A percentile compares a stretch with the other conserved stretches of the same genome.
Evolutionary conservation across 176 grass and related monocot species (phyloP).

Genomic region (Triticum monococcum): DNA sequence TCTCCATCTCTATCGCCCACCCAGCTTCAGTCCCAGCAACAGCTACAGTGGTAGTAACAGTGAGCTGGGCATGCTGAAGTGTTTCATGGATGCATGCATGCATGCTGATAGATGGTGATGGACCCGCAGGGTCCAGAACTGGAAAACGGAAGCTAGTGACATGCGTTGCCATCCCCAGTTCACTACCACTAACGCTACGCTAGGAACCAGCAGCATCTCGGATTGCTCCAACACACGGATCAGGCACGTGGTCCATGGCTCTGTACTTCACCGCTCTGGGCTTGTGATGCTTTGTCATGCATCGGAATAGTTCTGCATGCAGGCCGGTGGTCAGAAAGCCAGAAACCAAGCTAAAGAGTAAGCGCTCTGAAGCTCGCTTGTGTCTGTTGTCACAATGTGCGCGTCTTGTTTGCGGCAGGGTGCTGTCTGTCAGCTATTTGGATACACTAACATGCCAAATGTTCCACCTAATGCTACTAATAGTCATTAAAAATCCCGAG

Average conservation of each 20-base stretch:
- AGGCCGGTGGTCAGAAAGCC: background rate
- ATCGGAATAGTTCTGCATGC: constrained; percentile 5
- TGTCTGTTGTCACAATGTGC: background rate
- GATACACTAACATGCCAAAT: background rate
- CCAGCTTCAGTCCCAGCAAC: background rate
- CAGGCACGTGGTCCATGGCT: constrained; percentile 8
- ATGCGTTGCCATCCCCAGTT: constrained; percentile 8
- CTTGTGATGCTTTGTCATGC: background rate
- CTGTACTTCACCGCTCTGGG: background rate
- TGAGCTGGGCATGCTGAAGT: too few species aligned
- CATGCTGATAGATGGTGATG: background rate
- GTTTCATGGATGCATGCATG: background rate
- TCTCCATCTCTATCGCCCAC: constrained; percentile 2
- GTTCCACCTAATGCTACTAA: background rate
- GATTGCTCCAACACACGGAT: constrained; percentile 4
- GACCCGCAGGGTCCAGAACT: constrained; percentile 20
- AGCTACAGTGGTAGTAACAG: background rate
- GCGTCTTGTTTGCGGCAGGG: background rate
- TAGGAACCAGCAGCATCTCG: background rate
- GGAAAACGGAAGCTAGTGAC: constrained; percentile 37
- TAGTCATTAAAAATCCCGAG: background rate
- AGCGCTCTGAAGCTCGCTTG: background rate
- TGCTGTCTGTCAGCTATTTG: background rate
- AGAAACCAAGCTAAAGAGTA: background rate
- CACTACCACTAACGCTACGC: background rate